These are phyloP conservation scores for Rheum nobile DNA, from an alignment of 148 eudicot genomes.

Conservation along the genomic window DNA sequence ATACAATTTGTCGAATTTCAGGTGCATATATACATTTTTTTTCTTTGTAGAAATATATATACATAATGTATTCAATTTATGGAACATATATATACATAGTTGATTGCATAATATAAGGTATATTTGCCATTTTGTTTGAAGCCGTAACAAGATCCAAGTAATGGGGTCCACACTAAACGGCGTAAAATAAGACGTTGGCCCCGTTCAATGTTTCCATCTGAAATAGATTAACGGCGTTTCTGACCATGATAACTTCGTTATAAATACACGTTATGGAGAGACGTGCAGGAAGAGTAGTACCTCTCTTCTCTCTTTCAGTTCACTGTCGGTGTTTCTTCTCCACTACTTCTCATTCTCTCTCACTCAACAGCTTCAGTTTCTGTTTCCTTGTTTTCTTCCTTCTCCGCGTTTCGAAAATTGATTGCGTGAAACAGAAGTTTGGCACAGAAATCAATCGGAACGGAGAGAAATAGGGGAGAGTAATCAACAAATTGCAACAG, in stretches of 20 bases:
- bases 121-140: too few relatives aligned
- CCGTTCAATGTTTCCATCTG: background rate
- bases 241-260: background rate
- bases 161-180: background rate
- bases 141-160: background rate
- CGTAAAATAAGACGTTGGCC: background rate
- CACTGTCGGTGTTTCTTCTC: background rate
- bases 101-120: too few relatives aligned
- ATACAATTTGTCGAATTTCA: background rate
- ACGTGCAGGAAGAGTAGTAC: background rate
- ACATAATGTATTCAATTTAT: too few relatives aligned
- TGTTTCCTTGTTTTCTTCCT: background rate
- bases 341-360: background rate
- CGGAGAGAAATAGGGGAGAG: background rate
- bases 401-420: background rate
- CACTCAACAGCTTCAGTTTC: background rate
- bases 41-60: too few relatives aligned
- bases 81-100: too few relatives aligned
- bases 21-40: too few relatives aligned
- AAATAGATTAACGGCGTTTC: background rate
- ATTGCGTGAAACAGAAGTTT: conserved; percentile 4
- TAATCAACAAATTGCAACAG: background rate
- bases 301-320: background rate
- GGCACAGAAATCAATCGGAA: background rate
- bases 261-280: background rate